A percentile compares a stretch with the other conserved stretches of the same genome.
phyloP scores from a whole-genome alignment of 164 flowering plant species.

The Kalanchoe fedtschenkoi region DNA sequence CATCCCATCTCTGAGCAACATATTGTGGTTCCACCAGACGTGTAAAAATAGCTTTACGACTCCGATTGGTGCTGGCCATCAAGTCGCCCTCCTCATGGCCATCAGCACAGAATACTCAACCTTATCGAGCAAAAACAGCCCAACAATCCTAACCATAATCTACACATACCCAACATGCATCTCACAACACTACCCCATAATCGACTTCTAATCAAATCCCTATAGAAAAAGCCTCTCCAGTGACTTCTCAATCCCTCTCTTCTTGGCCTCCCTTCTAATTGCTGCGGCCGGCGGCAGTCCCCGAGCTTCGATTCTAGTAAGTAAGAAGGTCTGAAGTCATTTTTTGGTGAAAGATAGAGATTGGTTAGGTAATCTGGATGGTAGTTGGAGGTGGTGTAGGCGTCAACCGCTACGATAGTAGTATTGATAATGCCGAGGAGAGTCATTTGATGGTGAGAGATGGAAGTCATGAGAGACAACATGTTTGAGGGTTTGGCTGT shows the following conservation, averaged over 20 bases:
- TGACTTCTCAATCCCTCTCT: conserved; percentile 53
- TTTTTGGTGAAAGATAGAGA: no score
- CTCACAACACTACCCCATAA: conserved; percentile 90
- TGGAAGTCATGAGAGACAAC: no score
- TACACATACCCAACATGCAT: conserved; percentile 90
- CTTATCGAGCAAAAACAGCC: conserved; percentile 68
- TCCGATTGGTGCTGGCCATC: conserved; percentile 69
- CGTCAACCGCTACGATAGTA: no score
- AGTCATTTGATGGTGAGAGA: no score
- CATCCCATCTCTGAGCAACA: conserved; percentile 49
- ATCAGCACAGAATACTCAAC: conserved; percentile 65
- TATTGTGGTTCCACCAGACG: conserved; percentile 52
- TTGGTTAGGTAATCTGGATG: no score
- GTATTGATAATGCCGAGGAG: no score
- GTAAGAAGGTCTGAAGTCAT: no score
- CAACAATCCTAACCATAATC: conserved; percentile 90
- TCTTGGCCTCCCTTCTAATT: conserved; percentile 61
- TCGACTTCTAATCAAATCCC: conserved; percentile 78
- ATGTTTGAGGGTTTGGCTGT: no score
- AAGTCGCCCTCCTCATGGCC: conserved; percentile 80
- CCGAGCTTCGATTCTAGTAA: conserved; percentile 66
- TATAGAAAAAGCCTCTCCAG: conserved; percentile 56
- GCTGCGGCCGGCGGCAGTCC: conserved; percentile 69
- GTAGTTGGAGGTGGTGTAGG: no score
- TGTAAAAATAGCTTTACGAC: conserved; percentile 57